phyloP scores from a whole-genome alignment of 2,329 filamentous ascomycete genomes.

The Fusarium chlamydosporum region DNA sequence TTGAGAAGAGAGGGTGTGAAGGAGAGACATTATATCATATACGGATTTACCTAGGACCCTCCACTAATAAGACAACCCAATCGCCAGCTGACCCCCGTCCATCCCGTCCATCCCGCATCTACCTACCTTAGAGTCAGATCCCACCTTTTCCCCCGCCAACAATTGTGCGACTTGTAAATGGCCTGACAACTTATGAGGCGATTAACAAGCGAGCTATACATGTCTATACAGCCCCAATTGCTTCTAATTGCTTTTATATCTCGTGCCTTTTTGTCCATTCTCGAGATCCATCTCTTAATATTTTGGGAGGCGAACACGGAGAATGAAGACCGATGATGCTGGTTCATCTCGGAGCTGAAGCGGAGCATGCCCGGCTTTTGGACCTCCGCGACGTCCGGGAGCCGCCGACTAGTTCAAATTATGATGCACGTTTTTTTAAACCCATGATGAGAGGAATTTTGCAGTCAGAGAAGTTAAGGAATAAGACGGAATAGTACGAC shows the following conservation, averaged over 20 bases:
- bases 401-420: slow-evolving; percentile 14
- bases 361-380: slow-evolving; percentile 33
- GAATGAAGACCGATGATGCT: slow-evolving; percentile 32
- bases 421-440: neutral
- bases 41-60: slow-evolving; percentile 21
- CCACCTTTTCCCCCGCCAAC: slow-evolving; percentile 23
- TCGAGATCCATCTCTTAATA: slow-evolving; percentile 7
- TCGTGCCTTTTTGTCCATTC: slow-evolving; percentile 17
- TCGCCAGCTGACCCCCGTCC: slow-evolving; percentile 30
- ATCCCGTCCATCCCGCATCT: slow-evolving; percentile 22
- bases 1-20: slow-evolving; percentile 20
- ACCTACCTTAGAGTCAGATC: slow-evolving; percentile 6
- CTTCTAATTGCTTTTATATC: neutral
- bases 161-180: slow-evolving; percentile 43
- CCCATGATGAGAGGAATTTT: slow-evolving; percentile 6
- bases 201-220: neutral
- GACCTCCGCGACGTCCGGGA: slow-evolving; percentile 37
- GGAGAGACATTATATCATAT: slow-evolving; percentile 41
- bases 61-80: slow-evolving; percentile 35
- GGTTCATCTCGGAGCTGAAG: slow-evolving; percentile 39
- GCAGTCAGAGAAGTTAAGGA: too few relatives aligned
- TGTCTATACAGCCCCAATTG: neutral
- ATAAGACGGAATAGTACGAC: neutral
- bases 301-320: slow-evolving; percentile 27
- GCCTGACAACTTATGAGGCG: slow-evolving; percentile 37